Conservation (phyloP, 495 filamentous ascomycete species). For the Gamarada debralockiae region DNA sequence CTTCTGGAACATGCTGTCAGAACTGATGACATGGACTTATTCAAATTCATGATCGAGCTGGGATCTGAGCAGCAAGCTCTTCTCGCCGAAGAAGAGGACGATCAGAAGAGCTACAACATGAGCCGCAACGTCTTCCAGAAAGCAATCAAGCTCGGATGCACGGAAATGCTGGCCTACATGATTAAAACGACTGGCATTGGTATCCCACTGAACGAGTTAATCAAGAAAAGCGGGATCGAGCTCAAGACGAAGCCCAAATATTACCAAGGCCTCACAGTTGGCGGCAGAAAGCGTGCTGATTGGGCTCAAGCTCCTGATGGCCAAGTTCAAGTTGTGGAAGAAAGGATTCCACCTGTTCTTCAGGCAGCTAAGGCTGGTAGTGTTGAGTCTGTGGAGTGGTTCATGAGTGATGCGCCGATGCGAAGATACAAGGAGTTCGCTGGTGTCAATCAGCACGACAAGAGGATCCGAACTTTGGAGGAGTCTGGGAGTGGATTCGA, state of each 20-base stretch:
- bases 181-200: slow-evolving; percentile 56
- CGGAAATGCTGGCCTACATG: slow-evolving; percentile 41
- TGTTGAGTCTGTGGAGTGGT: slow-evolving; percentile 64
- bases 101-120: slow-evolving; percentile 23
- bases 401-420: slow-evolving; percentile 59
- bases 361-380: slow-evolving; percentile 51
- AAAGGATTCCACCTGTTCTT: slow-evolving; percentile 49
- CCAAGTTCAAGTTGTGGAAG: slow-evolving; percentile 1
- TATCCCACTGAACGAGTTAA: slow-evolving; percentile 59
- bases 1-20: slow-evolving; percentile 15
- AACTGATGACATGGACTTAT: slow-evolving; percentile 33
- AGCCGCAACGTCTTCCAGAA: slow-evolving; percentile 25
- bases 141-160: slow-evolving; percentile 41
- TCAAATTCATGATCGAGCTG: slow-evolving; percentile 42
- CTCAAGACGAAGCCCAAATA: slow-evolving; percentile 56
- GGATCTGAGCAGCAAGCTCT: slow-evolving; percentile 27
- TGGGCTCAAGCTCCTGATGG: slow-evolving; percentile 22
- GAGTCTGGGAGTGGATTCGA: slow-evolving; percentile 54
- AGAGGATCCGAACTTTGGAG: slow-evolving; percentile 50
- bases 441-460: slow-evolving; percentile 50
- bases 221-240: slow-evolving; percentile 50
- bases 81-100: slow-evolving; percentile 21
- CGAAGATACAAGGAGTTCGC: slow-evolving; percentile 61
- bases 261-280: slow-evolving; percentile 69
- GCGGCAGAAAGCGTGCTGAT: slow-evolving; percentile 63